Base-by-base conservation (phyloP, 352 stramenopile species). In the Phytophthora multivora region DNA sequence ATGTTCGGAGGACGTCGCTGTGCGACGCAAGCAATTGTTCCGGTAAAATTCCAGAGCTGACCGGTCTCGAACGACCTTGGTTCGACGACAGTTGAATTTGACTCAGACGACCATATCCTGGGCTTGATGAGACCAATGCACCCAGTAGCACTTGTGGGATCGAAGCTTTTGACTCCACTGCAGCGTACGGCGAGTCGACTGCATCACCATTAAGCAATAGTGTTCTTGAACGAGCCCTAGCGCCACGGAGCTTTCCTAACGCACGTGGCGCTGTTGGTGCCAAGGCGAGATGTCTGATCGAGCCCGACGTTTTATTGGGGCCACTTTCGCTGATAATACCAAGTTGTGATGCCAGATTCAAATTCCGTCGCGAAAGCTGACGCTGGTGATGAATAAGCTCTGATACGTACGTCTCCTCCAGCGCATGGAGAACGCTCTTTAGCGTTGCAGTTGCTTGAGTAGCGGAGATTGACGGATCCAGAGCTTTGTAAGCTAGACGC, bases 371-470 rank as follows among this genome's bases (percentile, higher is more conserved):
- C 4, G 74, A 73, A 4, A 71, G 46, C 19, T 79, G 71, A 3
- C 74, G 68, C 2, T 73, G 76, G 8, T 79, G 74, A 51, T 83
- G 63, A n/a, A 80, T 79, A 58, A 89, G 69, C 62, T 90, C 79
- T 2, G 77, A 75, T 4, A 78, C 66, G 51, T 90, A 90, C n/a
- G 76, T 71, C 21, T 86, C 79, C 40, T 90, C 77, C 1, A 90
- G 69, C 28, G 75, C 61, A 19, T 74, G 69, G 0, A 90, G 57
- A 8, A 90, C 71, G 1, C 59, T 61, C 16, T 80, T 74, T 12
- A 89, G 63, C 3, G 63, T 69, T 16, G 53, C 57, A 23, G 59
- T 42, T 2, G 59, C 50, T 11, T 64, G 63, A 16, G 51, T 61
- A 5, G 53, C 47, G 2, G 25, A 52, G n/a, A 48, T 63, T 4